A percentile compares a stretch with the other conserved stretches of the same genome.
phyloP scores from a whole-genome alignment of 2,329 filamentous ascomycete genomes.

The Acrodontium crateriforme region DNA sequence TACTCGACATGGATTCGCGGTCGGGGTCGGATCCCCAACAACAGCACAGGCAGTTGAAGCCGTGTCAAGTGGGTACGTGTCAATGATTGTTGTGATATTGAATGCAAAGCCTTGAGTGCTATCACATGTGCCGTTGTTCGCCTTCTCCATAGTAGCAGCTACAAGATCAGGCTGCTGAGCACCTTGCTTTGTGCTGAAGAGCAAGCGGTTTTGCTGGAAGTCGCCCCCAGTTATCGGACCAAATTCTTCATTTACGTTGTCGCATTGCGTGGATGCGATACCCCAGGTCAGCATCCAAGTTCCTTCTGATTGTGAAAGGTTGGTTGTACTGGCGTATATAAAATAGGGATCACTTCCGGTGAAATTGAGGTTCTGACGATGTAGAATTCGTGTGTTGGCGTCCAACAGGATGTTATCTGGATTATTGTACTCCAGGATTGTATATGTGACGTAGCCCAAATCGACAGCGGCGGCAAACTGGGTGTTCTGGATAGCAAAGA shows the following conservation, averaged over 20 bases:
- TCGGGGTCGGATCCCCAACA: slow-evolving; percentile 1
- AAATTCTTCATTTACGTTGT: neutral
- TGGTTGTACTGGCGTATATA: neutral
- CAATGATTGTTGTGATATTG: slow-evolving; percentile 1
- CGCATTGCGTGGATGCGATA: neutral
- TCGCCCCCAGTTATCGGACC: neutral
- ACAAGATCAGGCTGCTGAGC: slow-evolving; percentile 1
- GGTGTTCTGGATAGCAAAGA: slow-evolving; percentile 2
- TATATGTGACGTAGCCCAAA: neutral
- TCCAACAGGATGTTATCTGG: neutral
- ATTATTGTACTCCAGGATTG: neutral
- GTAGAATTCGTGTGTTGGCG: neutral
- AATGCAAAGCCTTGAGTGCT: neutral
- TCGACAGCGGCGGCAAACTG: neutral
- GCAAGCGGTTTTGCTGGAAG: neutral
- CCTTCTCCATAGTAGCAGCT: slow-evolving; percentile 2
- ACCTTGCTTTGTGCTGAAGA: slow-evolving; percentile 1
- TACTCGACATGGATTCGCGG: slow-evolving; percentile 1
- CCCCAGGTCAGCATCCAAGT: slow-evolving; percentile 1
- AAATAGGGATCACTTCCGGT: neutral
- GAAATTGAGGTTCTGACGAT: no score
- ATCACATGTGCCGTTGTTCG: neutral
- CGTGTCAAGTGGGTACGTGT: neutral
- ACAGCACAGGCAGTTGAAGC: neutral
- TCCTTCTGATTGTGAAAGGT: neutral